Percentiles rank a stretch among this genome's conserved stretches.
Evolutionary conservation across 768 basidiomycete genomes (phyloP).

Genomic region (Chalciporus sphaerocephalus): DNA sequence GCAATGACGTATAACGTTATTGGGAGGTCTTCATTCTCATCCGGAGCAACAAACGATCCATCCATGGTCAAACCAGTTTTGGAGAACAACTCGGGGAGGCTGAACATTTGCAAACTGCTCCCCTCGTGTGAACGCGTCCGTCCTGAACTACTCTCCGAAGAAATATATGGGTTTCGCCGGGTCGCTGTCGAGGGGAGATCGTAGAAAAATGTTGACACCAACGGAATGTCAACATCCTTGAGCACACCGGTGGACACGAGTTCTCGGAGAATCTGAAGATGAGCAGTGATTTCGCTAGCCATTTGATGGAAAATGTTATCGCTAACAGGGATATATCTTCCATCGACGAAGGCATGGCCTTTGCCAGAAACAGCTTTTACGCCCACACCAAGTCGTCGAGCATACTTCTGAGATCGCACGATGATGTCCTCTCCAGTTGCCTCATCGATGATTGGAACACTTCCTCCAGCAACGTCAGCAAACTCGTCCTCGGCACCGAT

Average conservation of each 20-base stretch:
- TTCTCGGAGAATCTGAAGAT: slow-evolving; percentile 70
- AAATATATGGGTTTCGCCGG: slow-evolving; percentile 74
- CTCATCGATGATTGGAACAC: slow-evolving; percentile 24
- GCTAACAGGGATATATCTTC: slow-evolving; percentile 66
- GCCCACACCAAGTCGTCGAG: slow-evolving; percentile 53
- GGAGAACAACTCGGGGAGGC: slow-evolving; percentile 29
- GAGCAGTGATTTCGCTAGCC: slow-evolving; percentile 45
- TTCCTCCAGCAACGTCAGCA: slow-evolving; percentile 35
- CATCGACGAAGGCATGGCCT: slow-evolving; percentile 85
- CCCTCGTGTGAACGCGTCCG: slow-evolving; percentile 10
- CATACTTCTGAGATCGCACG: slow-evolving; percentile 49
- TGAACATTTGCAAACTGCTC: slow-evolving; percentile 19
- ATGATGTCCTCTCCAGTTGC: slow-evolving; percentile 32
- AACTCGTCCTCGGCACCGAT: slow-evolving; percentile 38
- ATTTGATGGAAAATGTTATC: slow-evolving; percentile 37
- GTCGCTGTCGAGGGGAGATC: slow-evolving; percentile 71
- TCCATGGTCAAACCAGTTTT: slow-evolving; percentile 38
- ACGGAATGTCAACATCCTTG: slow-evolving; percentile 46
- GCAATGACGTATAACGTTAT: slow-evolving; percentile 65
- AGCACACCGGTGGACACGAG: slow-evolving; percentile 61
- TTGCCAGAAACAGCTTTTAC: slow-evolving; percentile 29
- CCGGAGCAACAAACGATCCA: slow-evolving; percentile 58
- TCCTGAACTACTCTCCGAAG: slow-evolving; percentile 43
- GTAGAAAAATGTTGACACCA: slow-evolving; percentile 79
- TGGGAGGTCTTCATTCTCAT: slow-evolving; percentile 23